Conservation (phyloP, 768 basidiomycete genomes). For the Kondoa subrosea region DNA sequence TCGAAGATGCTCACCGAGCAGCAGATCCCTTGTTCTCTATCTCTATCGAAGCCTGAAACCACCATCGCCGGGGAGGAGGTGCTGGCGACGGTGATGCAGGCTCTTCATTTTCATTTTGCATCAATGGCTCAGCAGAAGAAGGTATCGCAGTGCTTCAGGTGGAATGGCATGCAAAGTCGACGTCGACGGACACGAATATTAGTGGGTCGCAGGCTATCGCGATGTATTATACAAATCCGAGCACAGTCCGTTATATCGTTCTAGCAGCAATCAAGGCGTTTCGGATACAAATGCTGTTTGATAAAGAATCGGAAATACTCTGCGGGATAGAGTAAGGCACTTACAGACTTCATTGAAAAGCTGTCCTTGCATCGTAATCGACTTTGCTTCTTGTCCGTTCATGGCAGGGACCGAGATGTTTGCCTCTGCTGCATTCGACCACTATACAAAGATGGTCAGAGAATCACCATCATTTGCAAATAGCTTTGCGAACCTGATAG, state of each 20-base stretch:
- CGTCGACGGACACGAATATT: background rate
- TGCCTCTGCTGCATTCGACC: constrained; percentile 44
- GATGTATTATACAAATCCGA: background rate
- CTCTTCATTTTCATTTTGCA: background rate
- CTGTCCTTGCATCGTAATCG: constrained; percentile 43
- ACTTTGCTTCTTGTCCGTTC: constrained; percentile 31
- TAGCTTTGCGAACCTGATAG: constrained; percentile 53
- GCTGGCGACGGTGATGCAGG: background rate
- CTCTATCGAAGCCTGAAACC: background rate
- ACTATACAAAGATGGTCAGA: constrained; percentile 33
- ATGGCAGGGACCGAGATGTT: constrained; percentile 36
- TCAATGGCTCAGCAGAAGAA: background rate
- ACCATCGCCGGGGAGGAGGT: too few relatives aligned
- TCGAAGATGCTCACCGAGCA: background rate
- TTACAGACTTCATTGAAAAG: constrained; percentile 56
- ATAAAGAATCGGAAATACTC: background rate
- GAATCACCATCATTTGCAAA: background rate
- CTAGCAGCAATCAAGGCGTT: background rate
- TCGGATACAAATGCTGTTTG: background rate
- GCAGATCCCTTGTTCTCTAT: background rate
- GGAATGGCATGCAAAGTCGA: background rate
- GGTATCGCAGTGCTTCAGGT: background rate
- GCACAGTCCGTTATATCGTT: too few relatives aligned
- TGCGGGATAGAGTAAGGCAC: background rate
- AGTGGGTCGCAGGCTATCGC: background rate